Conservation (phyloP, 768 basidiomycete genomes). For the Pisolithus albus region DNA sequence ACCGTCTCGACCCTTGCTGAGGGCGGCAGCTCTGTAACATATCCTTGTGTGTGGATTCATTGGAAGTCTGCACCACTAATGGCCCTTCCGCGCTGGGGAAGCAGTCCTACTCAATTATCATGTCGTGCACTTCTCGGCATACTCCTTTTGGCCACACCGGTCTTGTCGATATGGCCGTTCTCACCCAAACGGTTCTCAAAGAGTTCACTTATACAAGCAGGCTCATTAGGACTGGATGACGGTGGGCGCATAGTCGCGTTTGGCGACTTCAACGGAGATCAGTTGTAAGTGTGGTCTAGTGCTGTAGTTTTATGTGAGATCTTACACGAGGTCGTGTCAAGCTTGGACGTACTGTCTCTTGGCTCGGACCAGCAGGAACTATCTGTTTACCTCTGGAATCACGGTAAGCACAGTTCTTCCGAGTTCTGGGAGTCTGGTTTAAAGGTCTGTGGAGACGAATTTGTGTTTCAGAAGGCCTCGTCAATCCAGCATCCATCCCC, state of each 20-base stretch:
- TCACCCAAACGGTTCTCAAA: constrained; percentile 77
- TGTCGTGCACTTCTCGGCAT: constrained; percentile 8
- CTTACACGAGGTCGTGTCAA: constrained; percentile 22
- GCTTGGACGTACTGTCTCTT: constrained; percentile 76
- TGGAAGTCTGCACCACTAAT: not conserved
- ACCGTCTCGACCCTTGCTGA: too few relatives aligned
- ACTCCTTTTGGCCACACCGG: constrained; percentile 16
- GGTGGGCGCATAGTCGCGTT: constrained; percentile 76
- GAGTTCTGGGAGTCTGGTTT: not conserved
- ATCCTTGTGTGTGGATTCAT: not conserved
- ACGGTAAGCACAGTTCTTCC: constrained; percentile 43
- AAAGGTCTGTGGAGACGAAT: constrained; percentile 41
- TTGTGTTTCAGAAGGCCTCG: constrained; percentile 44
- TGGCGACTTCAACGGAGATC: constrained; percentile 95
- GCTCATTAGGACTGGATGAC: constrained; percentile 68
- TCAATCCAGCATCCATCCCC: constrained; percentile 48
- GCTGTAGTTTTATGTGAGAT: not conserved
- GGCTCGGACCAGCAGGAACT: constrained; percentile 70
- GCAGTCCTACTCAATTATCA: not conserved
- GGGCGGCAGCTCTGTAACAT: too few relatives aligned
- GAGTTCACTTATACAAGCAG: constrained; percentile 75
- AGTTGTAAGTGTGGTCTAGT: constrained; percentile 56
- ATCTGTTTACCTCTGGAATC: constrained; percentile 76
- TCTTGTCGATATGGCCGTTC: constrained; percentile 68
- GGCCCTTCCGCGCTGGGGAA: not conserved